phyloP scores from a whole-genome alignment of 1,284 basidiomycete genomes.

The Leccinum ambiguum region DNA sequence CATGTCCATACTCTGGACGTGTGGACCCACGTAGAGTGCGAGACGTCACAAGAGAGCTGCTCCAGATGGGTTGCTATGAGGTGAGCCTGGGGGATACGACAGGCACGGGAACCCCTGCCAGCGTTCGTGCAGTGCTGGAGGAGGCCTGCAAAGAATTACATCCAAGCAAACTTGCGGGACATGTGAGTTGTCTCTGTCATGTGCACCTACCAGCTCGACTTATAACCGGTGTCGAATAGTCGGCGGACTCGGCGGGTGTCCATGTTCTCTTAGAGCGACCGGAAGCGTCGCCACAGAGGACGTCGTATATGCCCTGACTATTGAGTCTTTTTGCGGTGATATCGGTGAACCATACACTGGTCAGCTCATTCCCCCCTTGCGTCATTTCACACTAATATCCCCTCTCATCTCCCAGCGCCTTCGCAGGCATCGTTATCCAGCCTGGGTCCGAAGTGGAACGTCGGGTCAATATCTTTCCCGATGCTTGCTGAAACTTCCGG shows the following conservation, averaged over 20 bases:
- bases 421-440: not conserved
- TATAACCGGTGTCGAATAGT: slow-evolving; percentile 32
- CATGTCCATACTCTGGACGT: too few relatives aligned
- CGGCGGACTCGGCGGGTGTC: too few relatives aligned
- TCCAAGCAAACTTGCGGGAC: slow-evolving; percentile 56
- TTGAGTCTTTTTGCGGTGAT: slow-evolving; percentile 18
- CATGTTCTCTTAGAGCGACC: too few relatives aligned
- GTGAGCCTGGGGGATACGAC: too few relatives aligned
- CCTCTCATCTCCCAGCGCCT: slow-evolving; percentile 8
- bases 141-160: too few relatives aligned
- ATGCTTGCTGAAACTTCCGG: slow-evolving; percentile 43
- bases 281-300: too few relatives aligned
- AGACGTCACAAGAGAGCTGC: too few relatives aligned
- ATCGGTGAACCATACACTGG: slow-evolving; percentile 25
- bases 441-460: slow-evolving; percentile 51
- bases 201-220: not conserved
- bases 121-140: too few relatives aligned
- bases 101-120: too few relatives aligned
- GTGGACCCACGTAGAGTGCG: too few relatives aligned
- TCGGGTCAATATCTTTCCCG: slow-evolving; percentile 68
- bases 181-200: slow-evolving; percentile 44
- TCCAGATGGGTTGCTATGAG: too few relatives aligned
- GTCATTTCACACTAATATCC: not conserved
- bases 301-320: too few relatives aligned
- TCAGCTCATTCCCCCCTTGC: slow-evolving; percentile 9